phyloP scores from a whole-genome alignment of 331 rosid species.

The Pyracantha coccinea region DNA sequence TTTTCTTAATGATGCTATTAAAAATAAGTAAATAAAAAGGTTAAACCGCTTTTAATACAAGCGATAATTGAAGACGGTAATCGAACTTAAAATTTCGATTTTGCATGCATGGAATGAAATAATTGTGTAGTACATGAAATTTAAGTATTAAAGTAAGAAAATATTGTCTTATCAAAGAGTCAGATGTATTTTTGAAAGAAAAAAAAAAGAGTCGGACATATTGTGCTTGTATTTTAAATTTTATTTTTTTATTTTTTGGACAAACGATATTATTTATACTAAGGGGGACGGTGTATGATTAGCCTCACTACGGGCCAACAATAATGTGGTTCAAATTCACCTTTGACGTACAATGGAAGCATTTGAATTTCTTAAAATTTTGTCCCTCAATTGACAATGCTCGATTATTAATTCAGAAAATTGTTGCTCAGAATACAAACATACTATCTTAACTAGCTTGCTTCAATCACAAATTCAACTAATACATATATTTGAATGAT shows the following conservation, averaged over 20 bases:
- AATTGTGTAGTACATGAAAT: neutral
- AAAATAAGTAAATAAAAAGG: neutral
- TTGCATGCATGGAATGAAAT: neutral
- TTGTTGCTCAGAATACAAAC: neutral
- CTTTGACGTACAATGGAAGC: too few species aligned
- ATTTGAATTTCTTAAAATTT: neutral
- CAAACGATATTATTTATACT: too few species aligned
- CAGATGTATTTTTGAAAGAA: too few species aligned
- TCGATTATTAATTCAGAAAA: too few species aligned
- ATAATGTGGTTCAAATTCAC: too few species aligned
- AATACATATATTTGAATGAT: too few species aligned
- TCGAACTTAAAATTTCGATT: neutral
- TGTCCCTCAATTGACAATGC: neutral
- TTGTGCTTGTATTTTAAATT: neutral
- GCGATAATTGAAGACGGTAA: neutral
- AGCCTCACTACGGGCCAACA: too few species aligned
- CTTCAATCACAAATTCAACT: neutral
- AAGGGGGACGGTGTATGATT: too few species aligned
- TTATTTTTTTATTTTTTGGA: too few species aligned
- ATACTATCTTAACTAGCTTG: neutral
- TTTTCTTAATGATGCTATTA: neutral
- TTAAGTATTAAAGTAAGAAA: neutral
- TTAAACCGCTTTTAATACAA: neutral
- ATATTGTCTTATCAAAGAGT: neutral
- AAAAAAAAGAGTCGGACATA: neutral